Percentiles rank a stretch among this genome's conserved stretches.
Evolutionary conservation across 495 filamentous ascomycete genomes (phyloP).

Genomic region (Neurospora terricola): DNA sequence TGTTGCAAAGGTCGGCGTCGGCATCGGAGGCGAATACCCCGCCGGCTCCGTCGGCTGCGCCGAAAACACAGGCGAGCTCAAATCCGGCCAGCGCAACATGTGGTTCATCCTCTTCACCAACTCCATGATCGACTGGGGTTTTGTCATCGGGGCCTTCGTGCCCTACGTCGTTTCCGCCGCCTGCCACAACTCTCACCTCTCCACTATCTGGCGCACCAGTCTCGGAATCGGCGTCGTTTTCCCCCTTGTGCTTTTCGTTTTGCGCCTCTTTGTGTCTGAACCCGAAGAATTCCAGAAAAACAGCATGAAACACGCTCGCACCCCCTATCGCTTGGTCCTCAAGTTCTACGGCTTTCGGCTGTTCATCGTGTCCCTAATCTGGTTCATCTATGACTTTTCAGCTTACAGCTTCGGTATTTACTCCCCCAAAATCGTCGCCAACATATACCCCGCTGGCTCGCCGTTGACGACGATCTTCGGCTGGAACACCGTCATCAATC

Average conservation of each 20-base stretch:
- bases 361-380: constrained; percentile 63
- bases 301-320: constrained; percentile 42
- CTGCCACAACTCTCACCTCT: constrained; percentile 55
- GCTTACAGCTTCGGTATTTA: constrained; percentile 75
- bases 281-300: constrained; percentile 68
- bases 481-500: constrained; percentile 75
- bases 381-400: constrained; percentile 88
- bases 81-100: constrained; percentile 65
- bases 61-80: constrained; percentile 75
- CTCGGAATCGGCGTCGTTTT: constrained; percentile 74
- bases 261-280: constrained; percentile 69
- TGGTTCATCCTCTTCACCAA: constrained; percentile 96
- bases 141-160: constrained; percentile 64
- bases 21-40: constrained; percentile 72
- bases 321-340: constrained; percentile 45
- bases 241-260: constrained; percentile 60
- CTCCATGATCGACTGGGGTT: constrained; percentile 74
- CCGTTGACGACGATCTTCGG: constrained; percentile 68
- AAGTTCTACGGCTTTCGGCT: constrained; percentile 55
- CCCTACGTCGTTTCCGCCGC: constrained; percentile 62
- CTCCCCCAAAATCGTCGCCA: constrained; percentile 56
- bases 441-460: constrained; percentile 46
- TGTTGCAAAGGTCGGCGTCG: constrained; percentile 38
- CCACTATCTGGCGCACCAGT: constrained; percentile 64
- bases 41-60: constrained; percentile 78